Evolutionary conservation across 73 alveolate species (phyloP), one percentile per base, ranked within the genome.

Genomic region (Halteria grandinella): DNA sequence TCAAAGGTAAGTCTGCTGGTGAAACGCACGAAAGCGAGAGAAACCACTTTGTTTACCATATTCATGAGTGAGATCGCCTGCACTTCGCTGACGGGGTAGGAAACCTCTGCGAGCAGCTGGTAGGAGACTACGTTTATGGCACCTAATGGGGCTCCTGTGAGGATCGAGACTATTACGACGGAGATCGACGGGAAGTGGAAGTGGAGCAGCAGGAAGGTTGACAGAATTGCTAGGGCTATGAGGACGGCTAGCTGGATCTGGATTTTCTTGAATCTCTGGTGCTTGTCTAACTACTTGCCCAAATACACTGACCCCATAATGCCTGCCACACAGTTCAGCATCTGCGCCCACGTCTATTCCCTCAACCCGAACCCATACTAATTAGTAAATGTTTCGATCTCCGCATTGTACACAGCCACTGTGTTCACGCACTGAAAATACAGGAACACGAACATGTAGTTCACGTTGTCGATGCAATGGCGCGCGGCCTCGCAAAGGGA

Each of bases 51-150:
- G n/a, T n/a, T n/a, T n/a, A n/a, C n/a, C n/a, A n/a, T n/a, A n/a
- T n/a, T 87, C 63, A 93, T 75, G 25, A 94, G 25, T 39, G 98
- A 97, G 23, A 86, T 89, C 6, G 94, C 60, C 41, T 86, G 55
- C 39, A 94, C 87, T 83, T 94, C 97, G 11, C 91, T 85, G 64
- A 89, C 84, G 21, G 99, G 97, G 72, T 59, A 94, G 14, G 97
- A 62, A 5, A 94, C 75, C 86, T 94, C 97, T 39, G 80, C 84
- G 14, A 91, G 95, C 79, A 85, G 86, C 27, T 85, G 77, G 73
- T 79, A 86, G 0, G 95, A 85, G 20, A 93, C 80, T 14, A 94
- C 84, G 33, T 74, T 64, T 39, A 88, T 79, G 34, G 98, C n/a
- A n/a, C n/a, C n/a, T n/a, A n/a, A n/a, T n/a, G n/a, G n/a, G n/a